phyloP scores from a whole-genome alignment of 495 filamentous ascomycete species.

The Podospora pseudoanserina region DNA sequence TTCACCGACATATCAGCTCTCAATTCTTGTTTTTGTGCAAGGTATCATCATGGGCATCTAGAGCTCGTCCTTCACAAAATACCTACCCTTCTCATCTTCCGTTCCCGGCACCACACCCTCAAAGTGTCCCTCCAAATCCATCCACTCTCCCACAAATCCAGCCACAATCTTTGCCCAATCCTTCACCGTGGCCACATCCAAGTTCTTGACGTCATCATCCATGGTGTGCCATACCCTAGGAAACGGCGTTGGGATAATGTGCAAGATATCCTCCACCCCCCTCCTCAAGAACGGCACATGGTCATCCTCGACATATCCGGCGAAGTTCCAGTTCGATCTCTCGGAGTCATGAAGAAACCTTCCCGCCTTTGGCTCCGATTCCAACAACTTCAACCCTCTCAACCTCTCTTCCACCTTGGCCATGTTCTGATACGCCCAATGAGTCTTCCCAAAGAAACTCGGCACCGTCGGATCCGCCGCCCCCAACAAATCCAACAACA shows the following conservation, averaged over 20 bases:
- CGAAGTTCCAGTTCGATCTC: conserved; percentile 50
- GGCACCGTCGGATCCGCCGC: conserved; percentile 63
- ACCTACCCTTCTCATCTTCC: neutral
- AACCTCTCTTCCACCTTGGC: conserved; percentile 67
- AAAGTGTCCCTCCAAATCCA: conserved; percentile 78
- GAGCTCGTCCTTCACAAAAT: conserved; percentile 25
- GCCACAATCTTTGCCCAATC: conserved; percentile 83
- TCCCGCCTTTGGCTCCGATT: conserved; percentile 29
- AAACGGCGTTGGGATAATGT: conserved; percentile 81
- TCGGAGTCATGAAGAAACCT: conserved; percentile 49
- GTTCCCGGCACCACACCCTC: conserved; percentile 16
- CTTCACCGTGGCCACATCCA: conserved; percentile 77
- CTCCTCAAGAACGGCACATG: conserved; percentile 82
- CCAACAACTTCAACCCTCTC: conserved; percentile 45
- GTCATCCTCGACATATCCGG: conserved; percentile 68
- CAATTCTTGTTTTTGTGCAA: neutral
- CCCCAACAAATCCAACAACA: conserved; percentile 90
- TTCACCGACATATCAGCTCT: neutral
- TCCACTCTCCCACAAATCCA: conserved; percentile 87
- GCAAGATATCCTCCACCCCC: conserved; percentile 75
- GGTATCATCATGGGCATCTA: conserved; percentile 5
- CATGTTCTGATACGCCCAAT: conserved; percentile 84
- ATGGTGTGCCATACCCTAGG: conserved; percentile 83
- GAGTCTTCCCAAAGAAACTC: conserved; percentile 81
- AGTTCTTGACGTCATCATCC: conserved; percentile 78